Base-by-base conservation (phyloP, 371 early-diverging fungal genomes). In the Mucor velutinosus region DNA sequence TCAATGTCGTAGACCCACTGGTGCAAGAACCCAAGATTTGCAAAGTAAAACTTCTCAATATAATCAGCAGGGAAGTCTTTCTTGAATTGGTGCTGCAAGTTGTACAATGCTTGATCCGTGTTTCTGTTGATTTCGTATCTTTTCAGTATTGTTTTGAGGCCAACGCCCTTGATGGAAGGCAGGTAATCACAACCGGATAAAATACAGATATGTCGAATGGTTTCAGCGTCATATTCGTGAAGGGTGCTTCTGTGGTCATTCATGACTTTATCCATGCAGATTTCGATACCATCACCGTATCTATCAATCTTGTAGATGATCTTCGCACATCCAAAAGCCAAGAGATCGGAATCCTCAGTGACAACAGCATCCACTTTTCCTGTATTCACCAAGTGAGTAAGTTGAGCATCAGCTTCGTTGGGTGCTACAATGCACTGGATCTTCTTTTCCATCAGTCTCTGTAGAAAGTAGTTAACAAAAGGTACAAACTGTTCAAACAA, bases 381-480 rank as follows among this genome's bases (percentile, higher is more conserved):
- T 10, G 78, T 85, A 19, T 86, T 84, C 35, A 92, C 83, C 19
- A 99, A 77, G 73, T 89, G 98, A 0, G 94, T 91, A 39, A 99
- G 81, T 76, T 99, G 99, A 1, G 99, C 96, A 80, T 99, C 99
- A 0, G 99, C 97, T 76, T 99, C 99, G 69, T 97, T 99, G 0
- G 99, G 99, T 6, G 99, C 96, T 1, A 99, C 95, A 7, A 99
- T 81, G 76, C 86, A 94, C 47, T 90, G 78, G 27, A 99, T 84
- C 17, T 85, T 81, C 30, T 82, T 81, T 17, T 71, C 72, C 27
- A 85, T 69, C n/a, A 99, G 79, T 41, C 80, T 90, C 84, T 92
- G 73, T 43, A 4, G 30, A 43, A 37, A 49, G 32, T 5, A 19
- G 12, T 47, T 59, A 23, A 23, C 23, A 2, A 32, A 17, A 15